Percentiles rank a stretch among this genome's conserved stretches.
These are phyloP conservation scores for Ilyonectria robusta DNA, from an alignment of 2,329 filamentous ascomycete species.

Conservation along the genomic window DNA sequence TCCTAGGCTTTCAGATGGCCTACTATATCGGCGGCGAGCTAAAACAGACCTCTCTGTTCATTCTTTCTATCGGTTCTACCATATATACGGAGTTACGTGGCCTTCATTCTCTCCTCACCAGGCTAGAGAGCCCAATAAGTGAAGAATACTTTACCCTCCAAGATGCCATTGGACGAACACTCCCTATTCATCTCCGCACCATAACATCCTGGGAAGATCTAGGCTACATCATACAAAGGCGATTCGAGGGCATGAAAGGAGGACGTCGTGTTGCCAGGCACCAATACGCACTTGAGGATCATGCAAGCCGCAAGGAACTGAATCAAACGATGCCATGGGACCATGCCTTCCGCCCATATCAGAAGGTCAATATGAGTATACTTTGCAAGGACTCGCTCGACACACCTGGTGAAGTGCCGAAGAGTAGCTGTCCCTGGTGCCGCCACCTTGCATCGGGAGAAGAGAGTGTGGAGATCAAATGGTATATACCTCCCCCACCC, in stretches of 20 bases:
- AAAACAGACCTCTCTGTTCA: background rate
- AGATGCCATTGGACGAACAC: constrained; percentile 2
- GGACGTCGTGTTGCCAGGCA: background rate
- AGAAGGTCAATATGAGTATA: constrained; percentile 10
- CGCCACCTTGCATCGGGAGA: background rate
- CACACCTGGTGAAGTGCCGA: no score
- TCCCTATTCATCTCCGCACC: constrained; percentile 4
- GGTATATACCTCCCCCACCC: background rate
- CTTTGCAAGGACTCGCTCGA: background rate
- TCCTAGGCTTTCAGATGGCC: background rate
- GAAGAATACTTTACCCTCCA: constrained; percentile 11
- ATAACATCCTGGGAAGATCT: constrained; percentile 7
- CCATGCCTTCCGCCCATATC: background rate
- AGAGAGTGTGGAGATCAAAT: background rate
- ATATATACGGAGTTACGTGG: background rate
- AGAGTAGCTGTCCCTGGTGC: constrained; percentile 6
- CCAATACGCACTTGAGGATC: constrained; percentile 2
- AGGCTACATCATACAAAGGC: background rate
- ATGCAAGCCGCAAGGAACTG: background rate
- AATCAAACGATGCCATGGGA: background rate
- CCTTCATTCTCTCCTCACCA: background rate
- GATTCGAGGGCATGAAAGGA: constrained; percentile 4
- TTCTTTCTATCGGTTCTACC: background rate
- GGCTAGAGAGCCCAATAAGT: background rate
- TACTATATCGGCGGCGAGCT: background rate